Conservation (phyloP, 2,329 filamentous ascomycete genomes). For the Pseudogymnoascus sp. region DNA sequence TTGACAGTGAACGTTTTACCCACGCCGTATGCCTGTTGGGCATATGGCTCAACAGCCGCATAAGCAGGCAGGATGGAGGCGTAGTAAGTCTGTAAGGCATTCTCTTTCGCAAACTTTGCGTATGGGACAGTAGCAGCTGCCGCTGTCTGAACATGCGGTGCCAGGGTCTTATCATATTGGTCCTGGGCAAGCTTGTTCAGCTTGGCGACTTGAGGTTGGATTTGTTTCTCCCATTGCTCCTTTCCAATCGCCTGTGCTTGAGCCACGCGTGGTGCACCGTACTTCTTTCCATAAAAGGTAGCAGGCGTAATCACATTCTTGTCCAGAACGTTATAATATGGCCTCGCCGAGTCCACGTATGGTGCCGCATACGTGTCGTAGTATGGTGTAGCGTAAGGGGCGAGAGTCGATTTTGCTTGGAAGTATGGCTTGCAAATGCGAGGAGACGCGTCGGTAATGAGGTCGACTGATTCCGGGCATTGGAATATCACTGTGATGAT, state of each 20-base stretch:
- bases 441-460: conserved; percentile 63
- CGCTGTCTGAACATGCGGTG: conserved; percentile 63
- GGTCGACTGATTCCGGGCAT: conserved; percentile 64
- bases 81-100: conserved; percentile 60
- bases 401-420: conserved; percentile 51
- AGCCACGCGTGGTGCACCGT: conserved; percentile 66
- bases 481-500: conserved; percentile 74
- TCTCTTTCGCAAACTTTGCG: conserved; percentile 57
- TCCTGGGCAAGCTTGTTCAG: conserved; percentile 53
- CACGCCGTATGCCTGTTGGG: conserved; percentile 57
- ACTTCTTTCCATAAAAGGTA: conserved; percentile 57
- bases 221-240: conserved; percentile 69
- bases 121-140: conserved; percentile 59
- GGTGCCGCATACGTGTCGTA: conserved; percentile 78
- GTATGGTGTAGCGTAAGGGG: conserved; percentile 75
- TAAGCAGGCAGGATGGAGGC: conserved; percentile 70
- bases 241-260: conserved; percentile 59
- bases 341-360: conserved; percentile 67
- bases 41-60: conserved; percentile 64
- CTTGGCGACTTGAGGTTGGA: conserved; percentile 66
- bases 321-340: conserved; percentile 61
- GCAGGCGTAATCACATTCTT: conserved; percentile 62
- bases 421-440: conserved; percentile 79
- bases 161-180: conserved; percentile 64
- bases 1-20: conserved; percentile 59